Evolutionary conservation across 352 stramenopile genomes (phyloP).

Genomic region (Pythium plurisporium): DNA sequence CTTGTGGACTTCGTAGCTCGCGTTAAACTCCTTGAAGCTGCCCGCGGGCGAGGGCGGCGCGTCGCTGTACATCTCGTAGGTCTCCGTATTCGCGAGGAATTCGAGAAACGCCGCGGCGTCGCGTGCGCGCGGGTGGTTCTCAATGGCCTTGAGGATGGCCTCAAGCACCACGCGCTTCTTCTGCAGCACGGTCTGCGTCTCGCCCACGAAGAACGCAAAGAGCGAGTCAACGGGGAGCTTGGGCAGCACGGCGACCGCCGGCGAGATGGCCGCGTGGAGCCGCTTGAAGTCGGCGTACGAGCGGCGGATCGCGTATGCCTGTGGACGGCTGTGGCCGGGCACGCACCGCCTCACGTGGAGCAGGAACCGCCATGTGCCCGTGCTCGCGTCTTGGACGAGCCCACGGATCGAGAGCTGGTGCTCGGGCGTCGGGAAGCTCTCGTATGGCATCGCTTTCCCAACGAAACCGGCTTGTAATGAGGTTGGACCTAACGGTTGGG

Average conservation of each 20-base stretch:
- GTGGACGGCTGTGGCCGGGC: slow-evolving; percentile 18
- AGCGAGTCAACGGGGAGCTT: slow-evolving; percentile 51
- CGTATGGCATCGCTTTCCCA: slow-evolving; percentile 57
- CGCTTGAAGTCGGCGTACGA: slow-evolving; percentile 68
- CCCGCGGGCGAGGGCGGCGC: slow-evolving; percentile 25
- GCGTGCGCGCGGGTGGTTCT: slow-evolving; percentile 45
- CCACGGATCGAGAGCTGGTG: slow-evolving; percentile 60
- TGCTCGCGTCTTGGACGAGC: slow-evolving; percentile 53
- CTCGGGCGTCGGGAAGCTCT: slow-evolving; percentile 63
- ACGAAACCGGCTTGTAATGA: slow-evolving; percentile 9
- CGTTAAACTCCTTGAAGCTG: slow-evolving; percentile 25
- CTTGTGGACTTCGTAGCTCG: slow-evolving; percentile 25
- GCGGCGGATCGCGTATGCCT: slow-evolving; percentile 58
- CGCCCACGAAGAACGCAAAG: slow-evolving; percentile 60
- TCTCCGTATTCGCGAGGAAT: slow-evolving; percentile 59
- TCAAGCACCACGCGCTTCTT: slow-evolving; percentile 62
- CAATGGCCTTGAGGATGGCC: slow-evolving; percentile 54
- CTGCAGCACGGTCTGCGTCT: slow-evolving; percentile 62
- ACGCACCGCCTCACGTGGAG: slow-evolving; percentile 47
- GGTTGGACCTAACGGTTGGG: background rate
- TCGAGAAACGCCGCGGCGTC: slow-evolving; percentile 59
- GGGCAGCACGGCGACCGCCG: slow-evolving; percentile 43
- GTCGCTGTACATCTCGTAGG: slow-evolving; percentile 41
- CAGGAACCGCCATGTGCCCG: slow-evolving; percentile 61
- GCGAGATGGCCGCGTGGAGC: slow-evolving; percentile 45